Percentiles rank a stretch among this genome's conserved stretches.
Conservation (phyloP, 352 stramenopile species). For the Phytophthora capsici region DNA sequence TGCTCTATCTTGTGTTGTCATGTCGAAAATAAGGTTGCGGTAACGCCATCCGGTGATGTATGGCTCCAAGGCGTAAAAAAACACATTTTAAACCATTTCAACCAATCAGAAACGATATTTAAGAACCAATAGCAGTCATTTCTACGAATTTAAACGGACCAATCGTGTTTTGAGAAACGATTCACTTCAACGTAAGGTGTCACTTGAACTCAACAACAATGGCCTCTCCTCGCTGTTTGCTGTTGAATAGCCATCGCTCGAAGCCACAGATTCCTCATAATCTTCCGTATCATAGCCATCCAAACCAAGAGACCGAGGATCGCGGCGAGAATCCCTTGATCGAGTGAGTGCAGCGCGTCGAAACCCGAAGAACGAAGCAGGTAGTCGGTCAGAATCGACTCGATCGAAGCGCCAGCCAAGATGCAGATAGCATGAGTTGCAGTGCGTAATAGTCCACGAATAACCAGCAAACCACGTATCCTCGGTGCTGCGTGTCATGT, state of each 20-base stretch:
- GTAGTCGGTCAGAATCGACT: conserved; percentile 35
- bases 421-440: conserved; percentile 66
- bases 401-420: conserved; percentile 82
- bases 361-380: conserved; percentile 71
- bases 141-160: no score
- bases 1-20: no score
- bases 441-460: conserved; percentile 83
- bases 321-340: conserved; percentile 9
- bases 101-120: no score
- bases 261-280: conserved; percentile 35
- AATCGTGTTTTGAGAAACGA: no score
- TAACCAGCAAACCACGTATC: conserved; percentile 87
- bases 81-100: no score
- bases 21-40: no score
- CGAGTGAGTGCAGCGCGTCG: conserved; percentile 60
- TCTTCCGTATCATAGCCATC: conserved; percentile 30
- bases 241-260: conserved; percentile 18
- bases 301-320: conserved; percentile 19
- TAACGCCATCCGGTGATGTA: no score
- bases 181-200: no score
- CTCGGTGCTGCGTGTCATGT: conserved; percentile 52
- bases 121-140: no score
- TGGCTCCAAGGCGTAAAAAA: no score
- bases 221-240: conserved; percentile 31
- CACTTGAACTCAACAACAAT: conserved; percentile 18